Percentiles rank a stretch among this genome's conserved stretches.
phyloP scores from a whole-genome alignment of 345 rosid species.

The Hibiscus trionum region DNA sequence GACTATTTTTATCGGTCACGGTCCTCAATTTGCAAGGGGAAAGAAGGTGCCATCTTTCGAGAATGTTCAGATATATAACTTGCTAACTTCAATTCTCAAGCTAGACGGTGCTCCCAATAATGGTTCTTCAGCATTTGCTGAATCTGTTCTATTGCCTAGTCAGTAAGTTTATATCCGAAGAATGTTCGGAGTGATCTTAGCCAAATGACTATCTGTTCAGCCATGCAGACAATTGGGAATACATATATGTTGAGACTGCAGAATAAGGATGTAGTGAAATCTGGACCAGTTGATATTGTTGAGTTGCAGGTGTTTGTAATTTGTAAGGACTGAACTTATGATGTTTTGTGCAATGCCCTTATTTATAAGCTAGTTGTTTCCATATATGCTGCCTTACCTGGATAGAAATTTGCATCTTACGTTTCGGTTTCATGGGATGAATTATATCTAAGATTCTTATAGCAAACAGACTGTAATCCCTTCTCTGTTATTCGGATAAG shows the following conservation, averaged over 20 bases:
- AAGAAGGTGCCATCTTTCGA: constrained; percentile 85
- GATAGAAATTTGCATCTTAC: neutral
- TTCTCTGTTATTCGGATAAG: neutral
- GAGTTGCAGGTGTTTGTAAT: neutral
- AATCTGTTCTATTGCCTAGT: constrained; percentile 40
- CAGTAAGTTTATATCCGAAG: constrained; percentile 7
- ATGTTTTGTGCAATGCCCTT: neutral
- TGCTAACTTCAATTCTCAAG: constrained; percentile 72
- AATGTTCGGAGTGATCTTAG: neutral
- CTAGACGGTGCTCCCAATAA: constrained; percentile 73
- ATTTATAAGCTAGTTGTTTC: neutral
- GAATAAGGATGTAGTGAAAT: neutral
- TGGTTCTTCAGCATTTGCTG: constrained; percentile 50
- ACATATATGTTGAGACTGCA: neutral
- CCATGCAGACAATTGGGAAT: neutral
- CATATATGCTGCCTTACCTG: neutral
- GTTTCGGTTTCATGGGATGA: neutral
- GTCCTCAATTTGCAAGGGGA: constrained; percentile 71
- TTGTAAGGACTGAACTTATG: neutral
- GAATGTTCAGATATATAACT: constrained; percentile 83
- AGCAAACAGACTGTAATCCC: neutral
- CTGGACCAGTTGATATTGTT: neutral
- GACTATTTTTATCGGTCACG: constrained; percentile 81
- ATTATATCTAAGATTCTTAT: neutral
- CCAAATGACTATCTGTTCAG: neutral